A percentile compares a stretch with the other conserved stretches of the same genome.
Evolutionary conservation across 176 grass and related monocot genomes (phyloP).

Genomic region (Tillandsia fasciculata): DNA sequence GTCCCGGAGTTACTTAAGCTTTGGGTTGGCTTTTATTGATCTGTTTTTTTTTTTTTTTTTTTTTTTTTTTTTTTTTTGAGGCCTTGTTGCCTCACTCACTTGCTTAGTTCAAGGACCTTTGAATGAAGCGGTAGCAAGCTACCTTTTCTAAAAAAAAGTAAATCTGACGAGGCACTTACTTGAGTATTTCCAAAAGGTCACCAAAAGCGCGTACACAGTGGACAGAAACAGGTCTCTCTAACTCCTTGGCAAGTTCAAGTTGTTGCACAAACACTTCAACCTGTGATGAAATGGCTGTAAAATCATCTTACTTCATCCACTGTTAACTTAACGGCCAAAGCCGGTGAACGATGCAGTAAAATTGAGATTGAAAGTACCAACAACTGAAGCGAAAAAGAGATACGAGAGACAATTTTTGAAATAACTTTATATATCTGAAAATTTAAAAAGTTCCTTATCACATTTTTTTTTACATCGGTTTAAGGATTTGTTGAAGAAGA

Average conservation of each 20-base stretch:
- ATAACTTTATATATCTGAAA: neutral
- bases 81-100: no score
- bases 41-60: no score
- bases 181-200: constrained; percentile 73
- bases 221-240: constrained; percentile 66
- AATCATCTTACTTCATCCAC: constrained; percentile 4
- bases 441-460: neutral
- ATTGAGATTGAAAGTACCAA: constrained; percentile 4
- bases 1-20: no score
- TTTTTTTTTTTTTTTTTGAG: no score
- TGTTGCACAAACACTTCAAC: constrained; percentile 63
- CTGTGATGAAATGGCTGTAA: constrained; percentile 25
- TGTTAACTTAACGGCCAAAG: neutral
- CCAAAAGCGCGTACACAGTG: constrained; percentile 84
- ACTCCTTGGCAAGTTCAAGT: constrained; percentile 83
- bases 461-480: neutral
- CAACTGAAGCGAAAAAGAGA: neutral
- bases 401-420: neutral
- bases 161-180: constrained; percentile 24
- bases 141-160: neutral
- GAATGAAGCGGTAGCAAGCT: no score
- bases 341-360: neutral
- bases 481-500: neutral
- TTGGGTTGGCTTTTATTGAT: no score
- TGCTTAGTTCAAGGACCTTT: no score